Conservation (phyloP, 176 grass and related monocot species). For the Coix lacrymajobi region DNA sequence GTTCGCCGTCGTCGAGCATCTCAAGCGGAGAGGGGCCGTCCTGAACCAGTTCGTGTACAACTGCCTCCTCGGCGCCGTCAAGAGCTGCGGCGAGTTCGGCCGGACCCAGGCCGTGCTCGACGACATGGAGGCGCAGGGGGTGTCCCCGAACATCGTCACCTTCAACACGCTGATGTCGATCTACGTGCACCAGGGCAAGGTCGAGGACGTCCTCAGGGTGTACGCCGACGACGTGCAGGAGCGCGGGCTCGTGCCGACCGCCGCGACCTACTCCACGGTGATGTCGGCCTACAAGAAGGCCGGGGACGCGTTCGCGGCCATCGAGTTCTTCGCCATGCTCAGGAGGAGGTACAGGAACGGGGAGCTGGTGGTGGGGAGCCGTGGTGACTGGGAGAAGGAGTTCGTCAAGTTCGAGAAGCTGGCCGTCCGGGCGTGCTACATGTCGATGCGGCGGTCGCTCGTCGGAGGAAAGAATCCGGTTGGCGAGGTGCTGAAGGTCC, state of each 20-base stretch:
- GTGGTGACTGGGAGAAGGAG: constrained; percentile 53
- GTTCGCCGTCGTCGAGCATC: constrained; percentile 65
- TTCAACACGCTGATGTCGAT: constrained; percentile 78
- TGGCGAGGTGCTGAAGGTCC: constrained; percentile 51
- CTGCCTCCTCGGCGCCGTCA: constrained; percentile 65
- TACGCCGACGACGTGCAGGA: constrained; percentile 41
- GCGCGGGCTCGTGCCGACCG: constrained; percentile 48
- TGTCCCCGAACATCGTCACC: constrained; percentile 59
- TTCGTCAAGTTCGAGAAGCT: constrained; percentile 66
- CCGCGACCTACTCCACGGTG: constrained; percentile 56
- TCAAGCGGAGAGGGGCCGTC: constrained; percentile 40
- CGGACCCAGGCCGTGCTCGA: constrained; percentile 40
- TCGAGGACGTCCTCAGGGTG: constrained; percentile 49
- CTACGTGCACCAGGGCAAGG: constrained; percentile 53
- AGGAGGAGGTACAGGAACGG: constrained; percentile 52
- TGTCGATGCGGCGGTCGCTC: constrained; percentile 56
- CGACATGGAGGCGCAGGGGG: constrained; percentile 66
- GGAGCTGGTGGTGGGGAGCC: constrained; percentile 40
- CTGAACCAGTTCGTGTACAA: constrained; percentile 83
- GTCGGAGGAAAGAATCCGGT: constrained; percentile 38
- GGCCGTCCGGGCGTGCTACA: constrained; percentile 35
- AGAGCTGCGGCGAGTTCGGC: constrained; percentile 41
- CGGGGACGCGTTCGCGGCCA: constrained; percentile 42
- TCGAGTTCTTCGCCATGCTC: constrained; percentile 51
- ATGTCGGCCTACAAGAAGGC: constrained; percentile 76